Base-by-base conservation (phyloP, 352 stramenopile species). In the Vaucheria bursata region DNA sequence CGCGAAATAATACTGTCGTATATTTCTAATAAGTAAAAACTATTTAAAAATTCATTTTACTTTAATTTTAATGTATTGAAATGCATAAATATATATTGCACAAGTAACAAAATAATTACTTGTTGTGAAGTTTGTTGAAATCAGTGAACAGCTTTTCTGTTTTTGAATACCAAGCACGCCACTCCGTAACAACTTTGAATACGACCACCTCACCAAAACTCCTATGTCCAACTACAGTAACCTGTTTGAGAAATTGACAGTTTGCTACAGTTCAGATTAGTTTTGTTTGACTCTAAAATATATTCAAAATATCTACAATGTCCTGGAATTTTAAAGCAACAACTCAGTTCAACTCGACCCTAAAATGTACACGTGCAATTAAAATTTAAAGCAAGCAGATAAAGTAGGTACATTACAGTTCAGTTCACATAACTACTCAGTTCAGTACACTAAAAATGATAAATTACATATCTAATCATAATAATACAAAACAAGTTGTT, bases 101-200 rank as follows among this genome's bases (percentile, higher is more conserved):
- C 18, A 29, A n/a, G 18, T n/a, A 29, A 29, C 18, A 29, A 18
- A n/a, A n/a, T 25, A 71, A 7, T 71, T 50, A 45, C 37, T 77
- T 82, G 77, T 82, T 82, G 71, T 82, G 77, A 29, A 82, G 77
- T 34, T 82, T 82, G 52, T 82, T 82, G 69, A 82, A 82, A 66
- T 82, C 77, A 35, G 77, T 82, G 71, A 79, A 82, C 4, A 82
- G 77, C 38, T 82, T 82, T 49, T 82, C 77, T 45, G 77, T 82
- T 66, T 82, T 82, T 0, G 77, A 82, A 73, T 82, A 82, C 77
- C 77, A 82, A 33, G 77, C 77, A 7, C 77, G 77, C 77, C 77
- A 82, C 65, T 82, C 77, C 39, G 77, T 77, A 0, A 82, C 77
- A 31, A 82, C 77, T 66, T 82, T 78, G 71, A 82, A 82, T 71